Conservation (phyloP, 148 eudicot genomes). For the Euryodendron excelsum region DNA sequence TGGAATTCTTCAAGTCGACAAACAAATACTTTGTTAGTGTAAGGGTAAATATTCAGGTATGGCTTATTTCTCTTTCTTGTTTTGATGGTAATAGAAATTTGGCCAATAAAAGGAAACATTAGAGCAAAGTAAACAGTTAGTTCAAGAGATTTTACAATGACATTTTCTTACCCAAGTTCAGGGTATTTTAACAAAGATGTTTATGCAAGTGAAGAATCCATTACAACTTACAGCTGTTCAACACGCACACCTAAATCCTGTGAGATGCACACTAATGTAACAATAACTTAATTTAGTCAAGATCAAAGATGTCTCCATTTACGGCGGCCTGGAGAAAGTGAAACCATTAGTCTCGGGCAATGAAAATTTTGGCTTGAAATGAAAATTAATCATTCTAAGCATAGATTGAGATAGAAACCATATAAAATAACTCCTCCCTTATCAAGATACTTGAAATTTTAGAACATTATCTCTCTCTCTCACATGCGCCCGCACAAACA, state of each 20-base stretch:
- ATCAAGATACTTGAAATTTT: neutral
- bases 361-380: neutral
- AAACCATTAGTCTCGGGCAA: neutral
- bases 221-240: neutral
- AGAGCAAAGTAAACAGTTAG: too few relatives aligned
- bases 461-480: neutral
- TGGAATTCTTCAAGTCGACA: conserved; percentile 7
- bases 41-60: neutral
- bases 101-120: neutral
- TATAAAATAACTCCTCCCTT: too few relatives aligned
- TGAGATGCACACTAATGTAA: neutral
- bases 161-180: too few relatives aligned
- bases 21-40: neutral
- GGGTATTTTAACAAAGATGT: neutral
- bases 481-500: neutral
- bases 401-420: neutral
- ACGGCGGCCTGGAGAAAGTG: neutral
- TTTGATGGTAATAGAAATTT: neutral
- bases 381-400: neutral
- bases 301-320: neutral
- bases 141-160: neutral
- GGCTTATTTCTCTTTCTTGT: neutral
- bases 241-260: neutral
- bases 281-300: neutral
- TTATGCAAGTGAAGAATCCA: neutral